A percentile compares a stretch with the other conserved stretches of the same genome.
phyloP scores from a whole-genome alignment of 1,284 basidiomycete genomes.

The Rhodofomes roseus region DNA sequence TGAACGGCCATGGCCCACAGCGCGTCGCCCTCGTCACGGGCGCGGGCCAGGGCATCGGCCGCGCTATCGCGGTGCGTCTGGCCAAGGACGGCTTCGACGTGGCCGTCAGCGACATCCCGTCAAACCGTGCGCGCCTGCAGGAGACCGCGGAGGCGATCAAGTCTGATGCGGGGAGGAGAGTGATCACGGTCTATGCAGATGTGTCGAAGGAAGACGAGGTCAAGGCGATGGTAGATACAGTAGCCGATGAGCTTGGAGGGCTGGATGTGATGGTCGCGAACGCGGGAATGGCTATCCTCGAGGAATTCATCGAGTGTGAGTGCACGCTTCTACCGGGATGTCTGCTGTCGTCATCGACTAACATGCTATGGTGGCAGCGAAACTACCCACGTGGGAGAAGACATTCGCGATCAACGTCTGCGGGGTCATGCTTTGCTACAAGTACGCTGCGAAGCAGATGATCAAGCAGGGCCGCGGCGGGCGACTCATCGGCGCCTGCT shows the following conservation, averaged over 20 bases:
- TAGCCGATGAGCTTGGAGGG: conserved; percentile 25
- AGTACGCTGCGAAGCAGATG: conserved; percentile 31
- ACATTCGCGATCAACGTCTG: conserved; percentile 28
- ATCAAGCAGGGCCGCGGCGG: conserved; percentile 31
- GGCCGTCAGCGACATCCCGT: conserved; percentile 25
- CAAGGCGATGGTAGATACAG: conserved; percentile 22
- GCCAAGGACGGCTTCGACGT: conserved; percentile 27
- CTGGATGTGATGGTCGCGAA: conserved; percentile 31
- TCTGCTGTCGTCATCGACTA: not conserved
- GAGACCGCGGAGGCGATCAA: conserved; percentile 19
- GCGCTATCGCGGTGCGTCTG: conserved; percentile 22
- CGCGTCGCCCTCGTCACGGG: conserved; percentile 8
- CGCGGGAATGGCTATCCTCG: conserved; percentile 23
- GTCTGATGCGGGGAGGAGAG: conserved; percentile 12
- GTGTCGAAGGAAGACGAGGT: conserved; percentile 30
- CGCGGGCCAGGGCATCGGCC: conserved; percentile 20
- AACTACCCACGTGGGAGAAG: conserved; percentile 13
- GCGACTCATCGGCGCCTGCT: conserved; percentile 25
- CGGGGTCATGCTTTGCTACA: conserved; percentile 31
- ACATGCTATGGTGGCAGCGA: not conserved
- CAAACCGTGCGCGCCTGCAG: conserved; percentile 14
- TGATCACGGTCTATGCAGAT: conserved; percentile 24
- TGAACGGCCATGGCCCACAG: not conserved
- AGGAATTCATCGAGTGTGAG: conserved; percentile 19
- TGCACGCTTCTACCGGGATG: too few relatives aligned